These are phyloP conservation scores for Pythium rhizo-oryzae DNA, from an alignment of 352 stramenopile genomes.

Conservation along the genomic window DNA sequence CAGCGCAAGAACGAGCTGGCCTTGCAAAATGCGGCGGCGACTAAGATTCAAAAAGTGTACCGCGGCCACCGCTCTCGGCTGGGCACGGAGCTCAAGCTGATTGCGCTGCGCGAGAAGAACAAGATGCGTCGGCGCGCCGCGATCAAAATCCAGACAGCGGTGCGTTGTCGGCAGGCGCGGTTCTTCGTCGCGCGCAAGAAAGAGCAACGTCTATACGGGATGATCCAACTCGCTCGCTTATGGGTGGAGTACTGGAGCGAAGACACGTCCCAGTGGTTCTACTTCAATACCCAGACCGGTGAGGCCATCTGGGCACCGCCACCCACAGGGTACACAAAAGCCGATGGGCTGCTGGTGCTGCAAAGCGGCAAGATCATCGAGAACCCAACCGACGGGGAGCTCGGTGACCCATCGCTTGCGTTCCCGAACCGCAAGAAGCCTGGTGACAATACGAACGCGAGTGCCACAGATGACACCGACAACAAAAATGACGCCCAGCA, in stretches of 20 bases:
- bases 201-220: conserved; percentile 35
- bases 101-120: conserved; percentile 66
- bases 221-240: conserved; percentile 49
- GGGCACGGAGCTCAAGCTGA: conserved; percentile 67
- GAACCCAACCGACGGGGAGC: conserved; percentile 46
- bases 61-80: conserved; percentile 71
- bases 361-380: conserved; percentile 69
- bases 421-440: conserved; percentile 29
- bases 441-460: neutral
- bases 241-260: conserved; percentile 86
- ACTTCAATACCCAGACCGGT: conserved; percentile 77
- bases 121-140: conserved; percentile 49
- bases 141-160: conserved; percentile 68
- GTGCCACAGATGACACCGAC: conserved; percentile 8
- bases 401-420: conserved; percentile 31
- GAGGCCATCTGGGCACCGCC: conserved; percentile 74
- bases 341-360: conserved; percentile 65
- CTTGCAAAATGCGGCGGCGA: conserved; percentile 45
- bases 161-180: conserved; percentile 51
- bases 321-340: conserved; percentile 69
- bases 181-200: conserved; percentile 37
- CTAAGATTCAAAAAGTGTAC: conserved; percentile 74
- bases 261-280: conserved; percentile 73
- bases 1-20: conserved; percentile 32
- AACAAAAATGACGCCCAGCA: conserved; percentile 3